Conservation (phyloP, 192 early-diverging fungal species). For the Backusella mclennaniae region DNA sequence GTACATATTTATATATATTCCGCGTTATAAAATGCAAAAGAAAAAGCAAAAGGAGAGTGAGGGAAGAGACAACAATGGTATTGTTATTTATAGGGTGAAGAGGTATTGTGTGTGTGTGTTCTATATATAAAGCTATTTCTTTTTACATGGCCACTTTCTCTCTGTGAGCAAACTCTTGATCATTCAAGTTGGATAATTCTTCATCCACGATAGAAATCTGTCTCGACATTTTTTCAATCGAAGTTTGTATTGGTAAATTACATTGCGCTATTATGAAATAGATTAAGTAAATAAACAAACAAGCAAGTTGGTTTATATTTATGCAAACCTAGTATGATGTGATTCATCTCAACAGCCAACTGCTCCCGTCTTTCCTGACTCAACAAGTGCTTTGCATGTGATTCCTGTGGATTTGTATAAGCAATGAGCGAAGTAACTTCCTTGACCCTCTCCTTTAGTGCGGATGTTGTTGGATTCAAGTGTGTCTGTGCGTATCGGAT, state of each 20-base stretch:
- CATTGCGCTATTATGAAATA: not conserved
- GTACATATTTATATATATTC: not conserved
- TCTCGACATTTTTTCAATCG: slow-evolving; percentile 9
- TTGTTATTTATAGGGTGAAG: not conserved
- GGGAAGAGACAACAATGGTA: not conserved
- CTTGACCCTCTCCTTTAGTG: not conserved
- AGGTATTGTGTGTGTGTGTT: not conserved
- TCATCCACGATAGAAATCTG: not conserved
- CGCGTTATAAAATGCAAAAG: not conserved
- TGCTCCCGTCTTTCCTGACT: slow-evolving; percentile 6
- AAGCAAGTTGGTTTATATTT: not conserved
- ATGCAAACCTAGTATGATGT: slow-evolving; percentile 7
- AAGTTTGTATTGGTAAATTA: not conserved
- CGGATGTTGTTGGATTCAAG: not conserved
- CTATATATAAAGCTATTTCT: not conserved
- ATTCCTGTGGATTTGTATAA: slow-evolving; percentile 9
- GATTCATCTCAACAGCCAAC: slow-evolving; percentile 15
- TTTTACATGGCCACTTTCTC: slow-evolving; percentile 14
- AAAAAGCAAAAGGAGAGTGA: not conserved
- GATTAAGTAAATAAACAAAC: not conserved
- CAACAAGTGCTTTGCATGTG: slow-evolving; percentile 1
- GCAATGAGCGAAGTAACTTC: slow-evolving; percentile 16
- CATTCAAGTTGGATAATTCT: not conserved
- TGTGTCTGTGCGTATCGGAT: slow-evolving; percentile 13
- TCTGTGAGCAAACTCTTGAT: not conserved